Evolutionary conservation across 202 grass and related monocot genomes (phyloP), one percentile per base, ranked within the genome.

Genomic region (Setaria viridis): DNA sequence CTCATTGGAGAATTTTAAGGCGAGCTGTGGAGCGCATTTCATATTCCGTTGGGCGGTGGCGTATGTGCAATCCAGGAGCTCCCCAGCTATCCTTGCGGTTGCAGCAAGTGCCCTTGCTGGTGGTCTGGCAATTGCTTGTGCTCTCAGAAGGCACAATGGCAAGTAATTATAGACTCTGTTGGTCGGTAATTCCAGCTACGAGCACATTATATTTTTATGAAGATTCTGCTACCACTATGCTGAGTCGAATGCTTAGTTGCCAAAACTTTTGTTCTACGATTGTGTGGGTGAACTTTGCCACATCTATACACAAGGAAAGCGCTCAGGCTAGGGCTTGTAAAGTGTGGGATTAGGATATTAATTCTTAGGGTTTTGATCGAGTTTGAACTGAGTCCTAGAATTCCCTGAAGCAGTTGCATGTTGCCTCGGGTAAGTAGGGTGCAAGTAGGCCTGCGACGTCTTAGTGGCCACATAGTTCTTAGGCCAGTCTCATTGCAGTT

Each of bases 1-100:
- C 62, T 88, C 88, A 0, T 71, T 88, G 77, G 81, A 92, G 30
- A 95, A 91, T 55, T 99, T 93, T 45, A 77, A 87, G 65, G 69
- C 56, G 12, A 93, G 87, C 72, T 96, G 93, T 19, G 76, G 85
- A 70, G 9, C 58, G 13, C 68, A 63, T 68, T 95, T 95, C 87
- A 42, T 86, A 25, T 85, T 64, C 4, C 49, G 84, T 67, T 95
- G 86, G 93, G 51, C 77, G 1, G 80, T 89, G 17, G 70, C 78
- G 10, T 92, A 70, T 87, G 51, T 86, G 21, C 88, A 75, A 83
- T 50, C 81, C 60, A 79, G 25, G 86, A 81, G 39, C 56, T 80
- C 79, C 2, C 62, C 82, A 1, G 79, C 77, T 37, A 35, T 79
- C 57, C 51, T 97, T 49, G 88, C 51, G 34, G 88, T 97, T 49